Evolutionary conservation across 768 basidiomycete genomes (phyloP).

Genomic region (Leccinellum rugosiceps): DNA sequence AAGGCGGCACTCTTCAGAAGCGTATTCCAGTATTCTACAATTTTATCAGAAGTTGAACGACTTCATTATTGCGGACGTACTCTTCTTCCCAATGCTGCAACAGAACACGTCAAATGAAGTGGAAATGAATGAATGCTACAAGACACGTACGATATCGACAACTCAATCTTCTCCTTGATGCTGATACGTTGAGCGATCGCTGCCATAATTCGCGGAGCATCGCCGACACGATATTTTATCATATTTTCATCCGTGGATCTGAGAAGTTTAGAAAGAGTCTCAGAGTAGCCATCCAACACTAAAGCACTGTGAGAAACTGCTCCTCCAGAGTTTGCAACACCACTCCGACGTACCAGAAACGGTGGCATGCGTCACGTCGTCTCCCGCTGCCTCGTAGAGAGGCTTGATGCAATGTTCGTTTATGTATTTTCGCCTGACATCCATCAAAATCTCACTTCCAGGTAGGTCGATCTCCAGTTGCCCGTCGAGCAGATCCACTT

Average conservation of each 20-base stretch:
- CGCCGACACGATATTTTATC: conserved; percentile 3
- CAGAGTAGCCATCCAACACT: conserved; percentile 5
- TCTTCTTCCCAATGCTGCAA: conserved; percentile 11
- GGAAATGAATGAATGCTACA: neutral
- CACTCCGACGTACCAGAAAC: conserved; percentile 10
- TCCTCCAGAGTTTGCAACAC: neutral
- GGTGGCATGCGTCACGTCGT: neutral
- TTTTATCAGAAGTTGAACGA: neutral
- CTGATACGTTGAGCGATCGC: conserved; percentile 17
- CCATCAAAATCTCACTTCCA: neutral
- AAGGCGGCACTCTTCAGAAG: conserved; percentile 10
- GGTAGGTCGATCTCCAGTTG: conserved; percentile 4
- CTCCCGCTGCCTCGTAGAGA: conserved; percentile 1
- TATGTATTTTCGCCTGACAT: neutral
- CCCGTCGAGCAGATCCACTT: conserved; percentile 6
- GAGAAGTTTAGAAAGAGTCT: conserved; percentile 2
- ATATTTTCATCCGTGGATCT: conserved; percentile 1
- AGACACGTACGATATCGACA: conserved; percentile 8
- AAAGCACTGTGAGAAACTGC: neutral
- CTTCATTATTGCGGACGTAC: neutral
- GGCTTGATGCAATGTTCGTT: conserved; percentile 1
- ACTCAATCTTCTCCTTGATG: conserved; percentile 12
- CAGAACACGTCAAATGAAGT: neutral
- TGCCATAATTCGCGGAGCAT: conserved; percentile 9
- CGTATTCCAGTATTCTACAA: conserved; percentile 11